These are phyloP conservation scores for Debaryomyces fabryi DNA, from an alignment of 1,139 yeast genomes.

Conservation along the genomic window DNA sequence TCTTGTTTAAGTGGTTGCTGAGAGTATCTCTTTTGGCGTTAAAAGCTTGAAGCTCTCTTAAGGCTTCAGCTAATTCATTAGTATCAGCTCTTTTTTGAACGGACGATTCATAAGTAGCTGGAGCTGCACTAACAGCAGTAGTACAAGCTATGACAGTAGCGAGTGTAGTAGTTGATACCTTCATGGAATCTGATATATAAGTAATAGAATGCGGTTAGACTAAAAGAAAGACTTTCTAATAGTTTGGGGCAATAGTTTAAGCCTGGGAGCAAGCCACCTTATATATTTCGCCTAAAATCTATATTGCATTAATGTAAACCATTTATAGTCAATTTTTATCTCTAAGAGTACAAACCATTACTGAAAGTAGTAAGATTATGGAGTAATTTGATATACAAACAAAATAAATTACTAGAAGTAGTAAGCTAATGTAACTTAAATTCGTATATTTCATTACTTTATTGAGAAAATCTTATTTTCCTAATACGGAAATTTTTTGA, in stretches of 20 bases:
- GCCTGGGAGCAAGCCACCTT: background rate
- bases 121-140: slow-evolving; percentile 32
- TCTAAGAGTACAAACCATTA: background rate
- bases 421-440: slow-evolving; percentile 1
- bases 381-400: slow-evolving; percentile 5
- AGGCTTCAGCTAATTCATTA: slow-evolving; percentile 23
- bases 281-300: background rate
- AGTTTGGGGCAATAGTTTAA: background rate
- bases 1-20: slow-evolving; percentile 27
- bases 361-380: slow-evolving; percentile 4
- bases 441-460: background rate
- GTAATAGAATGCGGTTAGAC: background rate
- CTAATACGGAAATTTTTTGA: slow-evolving; percentile 16
- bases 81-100: slow-evolving; percentile 13
- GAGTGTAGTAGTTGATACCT: slow-evolving; percentile 26
- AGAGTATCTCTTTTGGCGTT: slow-evolving; percentile 37
- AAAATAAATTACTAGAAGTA: slow-evolving; percentile 2
- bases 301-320: background rate
- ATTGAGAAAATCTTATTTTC: slow-evolving; percentile 9
- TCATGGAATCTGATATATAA: background rate
- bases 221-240: background rate
- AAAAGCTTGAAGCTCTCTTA: slow-evolving; percentile 23
- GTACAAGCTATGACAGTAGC: slow-evolving; percentile 32
- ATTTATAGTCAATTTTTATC: background rate
- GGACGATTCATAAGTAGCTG: slow-evolving; percentile 18